phyloP scores from a whole-genome alignment of 1,284 basidiomycete genomes.

The Cutaneotrichosporon cutaneum region DNA sequence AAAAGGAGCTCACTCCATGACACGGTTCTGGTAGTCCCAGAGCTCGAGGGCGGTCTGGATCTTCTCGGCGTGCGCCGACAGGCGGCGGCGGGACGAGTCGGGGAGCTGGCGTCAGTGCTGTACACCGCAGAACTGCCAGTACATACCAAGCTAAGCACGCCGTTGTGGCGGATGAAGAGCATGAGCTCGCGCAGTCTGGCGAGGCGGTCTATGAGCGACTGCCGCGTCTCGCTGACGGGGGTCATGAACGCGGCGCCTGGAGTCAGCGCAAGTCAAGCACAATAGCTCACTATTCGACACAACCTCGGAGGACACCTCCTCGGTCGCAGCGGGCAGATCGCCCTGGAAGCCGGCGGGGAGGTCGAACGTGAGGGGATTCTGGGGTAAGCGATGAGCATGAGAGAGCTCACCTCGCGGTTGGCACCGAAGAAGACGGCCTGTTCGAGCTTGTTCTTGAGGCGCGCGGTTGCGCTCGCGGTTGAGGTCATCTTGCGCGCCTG shows the following conservation, averaged over 20 bases:
- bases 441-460: slow-evolving; percentile 57
- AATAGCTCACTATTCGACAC: slow-evolving; percentile 47
- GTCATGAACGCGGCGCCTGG: slow-evolving; percentile 71
- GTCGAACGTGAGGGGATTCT: slow-evolving; percentile 59
- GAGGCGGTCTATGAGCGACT: slow-evolving; percentile 73
- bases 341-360: slow-evolving; percentile 53
- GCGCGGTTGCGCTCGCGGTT: slow-evolving; percentile 33
- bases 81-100: slow-evolving; percentile 68
- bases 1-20: slow-evolving; percentile 47
- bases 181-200: slow-evolving; percentile 78
- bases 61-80: slow-evolving; percentile 86
- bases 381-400: slow-evolving; percentile 11
- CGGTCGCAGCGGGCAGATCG: slow-evolving; percentile 55
- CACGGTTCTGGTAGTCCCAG: slow-evolving; percentile 73
- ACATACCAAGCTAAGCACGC: slow-evolving; percentile 67
- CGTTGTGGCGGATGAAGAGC: slow-evolving; percentile 81
- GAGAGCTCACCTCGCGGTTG: slow-evolving; percentile 39
- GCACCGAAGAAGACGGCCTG: slow-evolving; percentile 60
- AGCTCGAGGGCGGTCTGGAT: slow-evolving; percentile 76
- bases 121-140: neutral
- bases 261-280: neutral
- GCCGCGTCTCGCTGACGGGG: slow-evolving; percentile 73
- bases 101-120: slow-evolving; percentile 63
- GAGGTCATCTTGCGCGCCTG: slow-evolving; percentile 19
- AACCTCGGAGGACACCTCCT: slow-evolving; percentile 55